Evolutionary conservation across 306 rosid genomes (phyloP).

Genomic region (Lathyrus oleraceus): DNA sequence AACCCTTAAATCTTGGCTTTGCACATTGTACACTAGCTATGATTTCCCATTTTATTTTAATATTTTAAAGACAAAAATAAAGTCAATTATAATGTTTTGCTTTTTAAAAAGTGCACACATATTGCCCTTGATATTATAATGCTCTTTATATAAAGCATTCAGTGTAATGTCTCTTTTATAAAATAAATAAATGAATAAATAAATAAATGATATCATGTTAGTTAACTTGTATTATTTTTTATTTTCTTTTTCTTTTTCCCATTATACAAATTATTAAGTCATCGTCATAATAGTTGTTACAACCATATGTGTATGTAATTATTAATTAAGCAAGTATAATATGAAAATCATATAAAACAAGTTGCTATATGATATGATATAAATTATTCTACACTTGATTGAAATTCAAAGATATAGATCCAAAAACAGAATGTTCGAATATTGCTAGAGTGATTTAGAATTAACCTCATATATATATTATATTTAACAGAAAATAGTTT

Average conservation of each 20-base stretch:
- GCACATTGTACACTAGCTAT: conserved; percentile 26
- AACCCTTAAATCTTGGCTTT: conserved; percentile 12
- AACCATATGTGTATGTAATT: neutral
- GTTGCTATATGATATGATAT: neutral
- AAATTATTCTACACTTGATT: neutral
- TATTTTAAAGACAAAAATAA: conserved; percentile 26
- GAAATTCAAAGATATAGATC: neutral
- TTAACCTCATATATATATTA: neutral
- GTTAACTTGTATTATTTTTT: neutral
- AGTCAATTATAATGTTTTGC: conserved; percentile 31
- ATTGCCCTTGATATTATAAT: conserved; percentile 6
- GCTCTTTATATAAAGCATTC: neutral
- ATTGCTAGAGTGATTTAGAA: neutral
- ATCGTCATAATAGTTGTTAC: neutral
- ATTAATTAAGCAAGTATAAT: neutral
- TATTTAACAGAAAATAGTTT: too few relatives aligned
- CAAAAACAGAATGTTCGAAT: neutral
- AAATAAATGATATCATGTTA: conserved; percentile 6
- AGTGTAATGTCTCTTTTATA: conserved; percentile 21
- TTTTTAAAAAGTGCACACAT: neutral
- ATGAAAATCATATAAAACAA: neutral
- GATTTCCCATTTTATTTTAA: conserved; percentile 20
- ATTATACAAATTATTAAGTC: neutral
- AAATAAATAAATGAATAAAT: neutral
- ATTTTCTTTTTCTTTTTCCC: neutral